phyloP scores from a whole-genome alignment of 208 protist species.

The Acanthamoeba healyi region DNA sequence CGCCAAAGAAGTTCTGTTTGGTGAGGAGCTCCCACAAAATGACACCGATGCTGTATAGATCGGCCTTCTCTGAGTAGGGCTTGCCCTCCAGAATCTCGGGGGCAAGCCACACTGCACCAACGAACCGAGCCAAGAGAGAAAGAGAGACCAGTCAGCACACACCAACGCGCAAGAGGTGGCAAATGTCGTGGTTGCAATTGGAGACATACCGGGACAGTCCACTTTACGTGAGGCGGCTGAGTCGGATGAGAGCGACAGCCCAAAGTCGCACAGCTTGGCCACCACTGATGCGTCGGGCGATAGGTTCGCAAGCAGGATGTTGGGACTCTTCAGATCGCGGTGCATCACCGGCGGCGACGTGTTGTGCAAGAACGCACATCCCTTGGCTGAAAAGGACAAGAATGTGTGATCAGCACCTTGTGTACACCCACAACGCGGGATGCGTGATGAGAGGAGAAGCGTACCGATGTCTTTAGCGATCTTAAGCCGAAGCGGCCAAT shows the following conservation, averaged over 20 bases:
- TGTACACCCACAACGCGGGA: too few relatives aligned
- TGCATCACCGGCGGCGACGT: constrained; percentile 18
- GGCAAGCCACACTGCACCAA: constrained; percentile 50
- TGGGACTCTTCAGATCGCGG: constrained; percentile 1
- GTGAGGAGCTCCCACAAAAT: constrained; percentile 76
- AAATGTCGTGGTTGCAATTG: background rate
- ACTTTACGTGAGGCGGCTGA: background rate
- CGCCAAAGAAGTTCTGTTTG: constrained; percentile 52
- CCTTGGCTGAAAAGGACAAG: constrained; percentile 44
- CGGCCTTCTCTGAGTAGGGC: background rate
- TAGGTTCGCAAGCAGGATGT: constrained; percentile 14
- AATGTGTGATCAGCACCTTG: too few relatives aligned
- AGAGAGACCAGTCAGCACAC: too few relatives aligned
- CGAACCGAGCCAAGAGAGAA: too few relatives aligned
- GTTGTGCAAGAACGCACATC: background rate
- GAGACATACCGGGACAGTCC: constrained; percentile 43
- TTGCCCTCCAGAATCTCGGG: constrained; percentile 51
- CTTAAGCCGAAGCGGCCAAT: constrained; percentile 35
- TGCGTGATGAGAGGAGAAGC: too few relatives aligned
- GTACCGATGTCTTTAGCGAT: constrained; percentile 60
- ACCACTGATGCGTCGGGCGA: background rate
- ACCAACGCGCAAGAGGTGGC: background rate
- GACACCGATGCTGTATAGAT: constrained; percentile 31
- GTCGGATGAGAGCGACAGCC: background rate
- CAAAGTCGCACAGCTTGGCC: constrained; percentile 67